Percentiles rank a stretch among this genome's conserved stretches.
Evolutionary conservation across 129 eudicot species (phyloP).

Genomic region (Arctium lappa): DNA sequence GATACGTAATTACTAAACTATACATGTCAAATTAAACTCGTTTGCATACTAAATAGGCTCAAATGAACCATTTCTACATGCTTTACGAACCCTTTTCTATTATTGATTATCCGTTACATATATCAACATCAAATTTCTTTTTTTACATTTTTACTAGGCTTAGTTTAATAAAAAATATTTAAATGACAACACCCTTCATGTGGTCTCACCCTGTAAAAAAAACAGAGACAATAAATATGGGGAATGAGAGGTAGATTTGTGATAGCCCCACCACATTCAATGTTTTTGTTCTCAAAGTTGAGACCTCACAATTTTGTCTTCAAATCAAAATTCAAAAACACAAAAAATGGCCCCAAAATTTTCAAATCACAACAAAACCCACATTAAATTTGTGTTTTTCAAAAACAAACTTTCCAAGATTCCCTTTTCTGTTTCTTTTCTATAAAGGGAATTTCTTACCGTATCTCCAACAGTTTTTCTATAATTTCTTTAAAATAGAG

Average conservation of each 20-base stretch:
- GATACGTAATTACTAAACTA: too few relatives aligned
- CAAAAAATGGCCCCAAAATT: not conserved
- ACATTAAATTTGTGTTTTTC: not conserved
- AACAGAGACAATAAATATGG: constrained; percentile 11
- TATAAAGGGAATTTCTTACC: too few relatives aligned
- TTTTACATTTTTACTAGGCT: too few relatives aligned
- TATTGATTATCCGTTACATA: not conserved
- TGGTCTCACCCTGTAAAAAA: not conserved
- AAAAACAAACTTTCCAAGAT: not conserved
- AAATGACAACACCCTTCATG: not conserved
- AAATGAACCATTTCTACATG: not conserved
- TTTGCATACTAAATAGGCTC: not conserved
- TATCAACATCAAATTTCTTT: too few relatives aligned
- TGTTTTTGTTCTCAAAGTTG: constrained; percentile 25
- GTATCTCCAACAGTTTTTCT: too few relatives aligned
- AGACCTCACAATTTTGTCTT: constrained; percentile 2
- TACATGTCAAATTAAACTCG: too few relatives aligned
- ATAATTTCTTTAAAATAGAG: too few relatives aligned
- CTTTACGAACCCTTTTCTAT: not conserved
- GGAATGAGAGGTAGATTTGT: constrained; percentile 35
- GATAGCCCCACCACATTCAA: constrained; percentile 23
- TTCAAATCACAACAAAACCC: not conserved
- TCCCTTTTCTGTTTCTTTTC: not conserved
- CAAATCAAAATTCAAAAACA: constrained; percentile 19
- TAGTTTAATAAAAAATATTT: too few relatives aligned